Base-by-base conservation (phyloP, 805 yeast species). In the Starmerella bombi region DNA sequence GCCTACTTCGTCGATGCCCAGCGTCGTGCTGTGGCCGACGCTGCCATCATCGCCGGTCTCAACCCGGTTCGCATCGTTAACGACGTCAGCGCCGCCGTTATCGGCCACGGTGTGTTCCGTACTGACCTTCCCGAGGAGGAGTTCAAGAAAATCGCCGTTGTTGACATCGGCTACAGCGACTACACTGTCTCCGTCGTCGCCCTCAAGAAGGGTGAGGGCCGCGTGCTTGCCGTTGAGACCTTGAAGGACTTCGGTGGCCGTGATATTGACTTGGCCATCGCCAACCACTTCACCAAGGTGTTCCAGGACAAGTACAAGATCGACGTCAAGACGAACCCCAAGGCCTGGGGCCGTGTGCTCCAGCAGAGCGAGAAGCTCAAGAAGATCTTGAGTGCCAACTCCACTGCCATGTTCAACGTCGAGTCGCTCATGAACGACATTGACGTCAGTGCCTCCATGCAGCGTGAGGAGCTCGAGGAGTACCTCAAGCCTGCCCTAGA, bases 191-290 rank as follows among this genome's bases (percentile, higher is more conserved):
- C 91, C 49, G 71, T 91, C 56, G 93, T 82, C 44, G 77, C 93
- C 45, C 76, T 91, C 67, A 85, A 84, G 74, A 86, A 79, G 66
- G 98, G 98, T 60, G 97, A 91, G 71, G 74, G 86, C 66, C 85
- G 83, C 69, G 72, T 91, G 40, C 69, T 91, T 54, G 94, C 94
- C 54, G 74, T 94, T 48, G 93, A 94, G 55, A 80, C 75, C 61
- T 94, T 86, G 69, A 83, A 83, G 68, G 83, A 83, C 69, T 91
- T 91, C 57, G 99, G 99, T 73, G 98, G 99, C 65, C 80, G 99
- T 69, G 84, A 85, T 63, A 77, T 91, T 49, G 98, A 91, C 67
- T 71, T 70, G 57, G 95, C 94, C 48, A 82, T 91, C 56, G 86
- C 97, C 53, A 77, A 84, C 65, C 91, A 84, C 66, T 85, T 91